Evolutionary conservation across 2,329 filamentous ascomycete species (phyloP), one percentile per base, ranked within the genome.

Genomic region (Arthrobotrys iridis): DNA sequence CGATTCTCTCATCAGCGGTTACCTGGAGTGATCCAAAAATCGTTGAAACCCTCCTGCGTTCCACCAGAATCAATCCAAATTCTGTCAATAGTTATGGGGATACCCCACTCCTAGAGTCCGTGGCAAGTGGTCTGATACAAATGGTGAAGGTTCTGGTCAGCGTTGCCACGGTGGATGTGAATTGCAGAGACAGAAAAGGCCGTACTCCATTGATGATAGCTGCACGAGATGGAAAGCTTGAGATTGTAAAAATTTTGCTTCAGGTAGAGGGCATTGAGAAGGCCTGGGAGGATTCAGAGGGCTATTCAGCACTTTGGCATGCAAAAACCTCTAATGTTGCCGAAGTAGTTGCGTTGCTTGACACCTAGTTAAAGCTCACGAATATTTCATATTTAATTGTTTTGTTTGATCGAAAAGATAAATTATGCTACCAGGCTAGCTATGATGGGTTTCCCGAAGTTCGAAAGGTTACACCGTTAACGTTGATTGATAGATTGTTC

Each of bases 121-220:
- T n/a, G n/a, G n/a, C n/a, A n/a, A n/a, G n/a, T n/a, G n/a, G n/a
- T n/a, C n/a, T n/a, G n/a, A n/a, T n/a, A n/a, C n/a, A n/a, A n/a
- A n/a, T n/a, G n/a, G n/a, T n/a, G n/a, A n/a, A n/a, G n/a, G n/a
- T n/a, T n/a, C n/a, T n/a, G n/a, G n/a, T n/a, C n/a, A n/a, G n/a
- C n/a, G n/a, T n/a, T n/a, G n/a, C n/a, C n/a, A n/a, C n/a, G 22
- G 57, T 62, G 22, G 37, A 62, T 22, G 33, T 62, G 18, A 62
- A 62, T 11, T 45, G 2, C 40, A 62, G 41, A 35, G 57, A 62
- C 18, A 30, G 28, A 28, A 62, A 20, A 35, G 37, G 57, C 13
- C 57, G 57, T 20, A 62, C 57, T 2, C 37, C 57, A 5, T 46
- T 62, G 24, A 22, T 40, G 7, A 4, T 45, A 10, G 57, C 57